Evolutionary conservation across 768 basidiomycete genomes (phyloP), one percentile per base, ranked within the genome.

Genomic region (Rubroboletus satanas): DNA sequence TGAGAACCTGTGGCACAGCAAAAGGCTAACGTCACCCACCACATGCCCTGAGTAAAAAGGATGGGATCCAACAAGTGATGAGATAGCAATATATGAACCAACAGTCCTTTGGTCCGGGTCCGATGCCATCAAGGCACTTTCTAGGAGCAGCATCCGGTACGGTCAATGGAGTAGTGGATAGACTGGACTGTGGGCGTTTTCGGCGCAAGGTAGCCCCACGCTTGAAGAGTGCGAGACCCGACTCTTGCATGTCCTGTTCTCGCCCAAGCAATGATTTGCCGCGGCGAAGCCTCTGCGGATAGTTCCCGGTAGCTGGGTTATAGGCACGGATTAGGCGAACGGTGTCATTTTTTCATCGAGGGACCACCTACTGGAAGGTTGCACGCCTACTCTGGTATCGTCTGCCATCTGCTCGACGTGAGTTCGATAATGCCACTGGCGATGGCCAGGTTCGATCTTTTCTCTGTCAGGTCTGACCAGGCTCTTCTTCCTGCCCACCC

Each of bases 1-100:
- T 66, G 32, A 72, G 55, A 45, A 7, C 10, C 14, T 33, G 26
- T 35, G 41, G 36, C 39, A 31, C 3, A 35, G 28, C 9, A 3
- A 45, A 35, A 35, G 17, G 9, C 7, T 37, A 44, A 51, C 12
- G 46, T 42, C 39, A 81, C 88, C 56, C 66, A 93, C 93, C 93
- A 63, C 90, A 94, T 31, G 83, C 75, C 49, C 74, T 79, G 55
- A 97, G 79, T 21, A 98, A 57, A 55, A 90, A 83, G 2, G 82
- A 73, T 2, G 97, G 97, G n/a, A 96, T 75, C 63, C 85, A 86
- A 63, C 79, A 82, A 7, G 97, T 99, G 49, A 97, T 58, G 59
- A 94, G 63, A 70, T 85, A 85, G 72, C 90, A 97, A 72, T 94
- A 99, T 56, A 89, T 83, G 86, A 97, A 96, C 94, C 94, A 98